Base-by-base conservation (phyloP, 2,329 filamentous ascomycete genomes). In the Penicillium fuscoglaucum region DNA sequence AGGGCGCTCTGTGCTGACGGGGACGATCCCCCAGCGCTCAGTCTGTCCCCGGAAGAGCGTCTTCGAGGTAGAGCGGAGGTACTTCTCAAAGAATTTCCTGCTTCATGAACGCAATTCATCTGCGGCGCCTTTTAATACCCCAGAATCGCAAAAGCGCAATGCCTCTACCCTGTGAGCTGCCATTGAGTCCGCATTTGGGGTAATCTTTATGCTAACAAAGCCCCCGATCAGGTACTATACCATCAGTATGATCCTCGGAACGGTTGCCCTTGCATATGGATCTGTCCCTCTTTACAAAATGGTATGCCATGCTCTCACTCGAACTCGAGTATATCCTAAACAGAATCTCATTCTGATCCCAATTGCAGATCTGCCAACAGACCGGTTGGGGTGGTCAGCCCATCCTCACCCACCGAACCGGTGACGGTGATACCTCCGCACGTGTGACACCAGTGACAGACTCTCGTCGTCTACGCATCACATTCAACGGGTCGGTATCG, bases 401-500 rank as follows among this genome's bases (percentile, higher is more conserved):
- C 33, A 85, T 97, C 63, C 91, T 92, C 72, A 91, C 91, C 15
- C 84, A 88, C 21, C 85, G 85, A 46, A 88, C 91, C 78, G 81
- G 79, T 62, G 77, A 82, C 58, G 81, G 79, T 61, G 90, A 96
- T 74, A 85, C 90, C 28, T 85, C 93, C 37, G 83, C 83, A 49
- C 90, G 93, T 55, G 84, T 99, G 45, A 84, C 87, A 47, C 95
- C 95, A 17, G 88, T 97, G 40, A 90, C 86, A 19, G 83, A 86
- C 66, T 89, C 90, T 59, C 90, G 90, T 66, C 90, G 95, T 54
- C 89, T 99, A 69, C 90, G 91, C 60, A 93, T 99, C 64, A 98
- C 93, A 28, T 99, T 99, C 84, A 95, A 92, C 72, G 90, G 93
- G 48, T 96, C 91, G 29, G 93, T 97, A 1, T 98, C 93, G 1